Conservation (phyloP, 306 rosid species). For the Cucumis cinereus region DNA sequence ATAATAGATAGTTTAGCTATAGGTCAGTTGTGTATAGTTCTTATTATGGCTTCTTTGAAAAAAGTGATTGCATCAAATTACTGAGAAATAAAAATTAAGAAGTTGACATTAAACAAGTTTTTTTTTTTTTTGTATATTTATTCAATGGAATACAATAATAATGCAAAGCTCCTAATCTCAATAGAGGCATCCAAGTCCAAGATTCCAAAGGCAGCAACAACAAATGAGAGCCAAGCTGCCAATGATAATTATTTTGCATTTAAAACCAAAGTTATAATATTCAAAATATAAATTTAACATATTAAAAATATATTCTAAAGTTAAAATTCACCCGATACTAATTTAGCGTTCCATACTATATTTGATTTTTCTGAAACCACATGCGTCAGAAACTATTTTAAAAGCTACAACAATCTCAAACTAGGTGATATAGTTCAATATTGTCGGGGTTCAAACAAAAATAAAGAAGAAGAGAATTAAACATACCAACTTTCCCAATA, state of each 20-base stretch:
- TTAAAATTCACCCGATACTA: no score
- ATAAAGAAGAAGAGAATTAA: neutral
- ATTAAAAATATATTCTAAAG: no score
- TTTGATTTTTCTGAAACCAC: no score
- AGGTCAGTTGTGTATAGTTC: no score
- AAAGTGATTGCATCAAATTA: no score
- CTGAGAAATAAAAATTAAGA: no score
- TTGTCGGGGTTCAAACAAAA: neutral
- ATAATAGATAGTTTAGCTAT: no score
- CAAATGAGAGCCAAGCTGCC: constrained; percentile 3
- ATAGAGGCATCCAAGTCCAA: neutral
- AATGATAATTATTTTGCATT: neutral
- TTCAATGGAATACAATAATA: neutral
- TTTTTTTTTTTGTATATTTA: neutral
- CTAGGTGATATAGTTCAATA: neutral
- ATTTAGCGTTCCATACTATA: no score
- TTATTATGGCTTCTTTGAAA: no score
- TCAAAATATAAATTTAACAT: neutral
- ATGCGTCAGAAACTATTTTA: no score
- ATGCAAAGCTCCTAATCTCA: neutral
- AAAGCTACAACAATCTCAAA: no score
- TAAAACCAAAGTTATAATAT: neutral
- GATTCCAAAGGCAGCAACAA: constrained; percentile 8
- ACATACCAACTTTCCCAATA: neutral
- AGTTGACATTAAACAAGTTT: no score